A percentile compares a stretch with the other conserved stretches of the same genome.
Evolutionary conservation across 768 basidiomycete genomes (phyloP).

Genomic region (Termitomyces sp.): DNA sequence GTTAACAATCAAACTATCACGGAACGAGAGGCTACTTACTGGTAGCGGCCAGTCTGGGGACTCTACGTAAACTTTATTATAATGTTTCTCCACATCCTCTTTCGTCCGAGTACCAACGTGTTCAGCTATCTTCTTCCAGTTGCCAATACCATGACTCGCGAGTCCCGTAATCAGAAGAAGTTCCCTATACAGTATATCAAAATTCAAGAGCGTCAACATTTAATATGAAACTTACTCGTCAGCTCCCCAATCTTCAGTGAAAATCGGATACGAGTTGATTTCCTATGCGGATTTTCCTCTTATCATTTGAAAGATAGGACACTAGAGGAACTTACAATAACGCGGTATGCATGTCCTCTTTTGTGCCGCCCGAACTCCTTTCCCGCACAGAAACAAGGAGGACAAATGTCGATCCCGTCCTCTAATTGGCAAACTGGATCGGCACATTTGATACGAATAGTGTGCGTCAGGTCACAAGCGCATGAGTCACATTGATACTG

Average conservation of each 20-base stretch:
- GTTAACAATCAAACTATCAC: not conserved
- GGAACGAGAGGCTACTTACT: constrained; percentile 35
- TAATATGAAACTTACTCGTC: constrained; percentile 67
- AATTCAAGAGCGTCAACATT: not conserved
- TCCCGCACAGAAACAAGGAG: constrained; percentile 86
- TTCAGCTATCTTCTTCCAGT: constrained; percentile 95
- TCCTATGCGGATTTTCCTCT: constrained; percentile 45
- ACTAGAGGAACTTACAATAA: constrained; percentile 57
- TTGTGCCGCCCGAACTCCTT: constrained; percentile 87
- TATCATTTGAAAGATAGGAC: not conserved
- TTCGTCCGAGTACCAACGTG: constrained; percentile 92
- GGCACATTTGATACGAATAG: constrained; percentile 96
- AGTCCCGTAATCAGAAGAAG: constrained; percentile 86
- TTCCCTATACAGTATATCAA: constrained; percentile 51
- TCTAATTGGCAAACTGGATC: constrained; percentile 61
- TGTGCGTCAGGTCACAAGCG: constrained; percentile 86
- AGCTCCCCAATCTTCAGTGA: constrained; percentile 93
- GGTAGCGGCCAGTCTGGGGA: constrained; percentile 79
- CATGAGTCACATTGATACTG: constrained; percentile 86
- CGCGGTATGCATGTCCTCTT: constrained; percentile 82
- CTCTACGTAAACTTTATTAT: constrained; percentile 73
- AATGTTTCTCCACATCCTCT: constrained; percentile 91
- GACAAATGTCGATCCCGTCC: constrained; percentile 89
- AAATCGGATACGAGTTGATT: constrained; percentile 95
- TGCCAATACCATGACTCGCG: constrained; percentile 83